A percentile compares a stretch with the other conserved stretches of the same genome.
These are phyloP conservation scores for Delonix regia DNA, from an alignment of 306 rosid genomes.

Conservation along the genomic window DNA sequence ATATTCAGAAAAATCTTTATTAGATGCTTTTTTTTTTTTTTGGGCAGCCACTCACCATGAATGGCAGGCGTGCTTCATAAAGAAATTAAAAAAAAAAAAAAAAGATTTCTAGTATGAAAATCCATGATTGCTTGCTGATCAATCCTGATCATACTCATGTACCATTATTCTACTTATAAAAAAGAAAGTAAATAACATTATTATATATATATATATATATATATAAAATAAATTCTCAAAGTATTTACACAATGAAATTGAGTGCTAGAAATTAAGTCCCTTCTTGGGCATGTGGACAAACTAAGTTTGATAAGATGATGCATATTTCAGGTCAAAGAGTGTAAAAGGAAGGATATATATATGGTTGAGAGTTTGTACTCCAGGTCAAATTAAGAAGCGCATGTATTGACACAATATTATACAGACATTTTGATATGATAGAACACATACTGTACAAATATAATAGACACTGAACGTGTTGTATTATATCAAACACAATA, in stretches of 20 bases:
- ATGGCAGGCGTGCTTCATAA: conserved; percentile 46
- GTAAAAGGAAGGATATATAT: conserved; percentile 44
- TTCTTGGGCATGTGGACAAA: conserved; percentile 33
- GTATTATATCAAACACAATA: too few species aligned
- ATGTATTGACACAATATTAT: too few species aligned
- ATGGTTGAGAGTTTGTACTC: not conserved
- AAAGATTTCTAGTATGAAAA: conserved; percentile 42
- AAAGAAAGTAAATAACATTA: conserved; percentile 33
- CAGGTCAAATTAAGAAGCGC: too few species aligned
- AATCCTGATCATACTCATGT: conserved; percentile 29
- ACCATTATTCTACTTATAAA: conserved; percentile 36
- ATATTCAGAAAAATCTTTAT: not conserved
- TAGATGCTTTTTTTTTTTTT: conserved; percentile 15
- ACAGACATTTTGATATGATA: too few species aligned
- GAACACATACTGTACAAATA: too few species aligned
- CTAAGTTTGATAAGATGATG: conserved; percentile 23
- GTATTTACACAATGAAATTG: too few species aligned
- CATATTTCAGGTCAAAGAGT: conserved; percentile 39
- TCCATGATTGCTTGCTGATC: conserved; percentile 37
- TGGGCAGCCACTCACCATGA: conserved; percentile 39
- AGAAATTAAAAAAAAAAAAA: too few species aligned
- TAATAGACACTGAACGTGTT: too few species aligned
- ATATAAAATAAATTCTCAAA: too few species aligned
- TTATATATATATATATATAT: too few species aligned
- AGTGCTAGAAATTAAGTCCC: conserved; percentile 13